phyloP scores from a whole-genome alignment of 306 rosid genomes.

The Erythrophleum fordii region DNA sequence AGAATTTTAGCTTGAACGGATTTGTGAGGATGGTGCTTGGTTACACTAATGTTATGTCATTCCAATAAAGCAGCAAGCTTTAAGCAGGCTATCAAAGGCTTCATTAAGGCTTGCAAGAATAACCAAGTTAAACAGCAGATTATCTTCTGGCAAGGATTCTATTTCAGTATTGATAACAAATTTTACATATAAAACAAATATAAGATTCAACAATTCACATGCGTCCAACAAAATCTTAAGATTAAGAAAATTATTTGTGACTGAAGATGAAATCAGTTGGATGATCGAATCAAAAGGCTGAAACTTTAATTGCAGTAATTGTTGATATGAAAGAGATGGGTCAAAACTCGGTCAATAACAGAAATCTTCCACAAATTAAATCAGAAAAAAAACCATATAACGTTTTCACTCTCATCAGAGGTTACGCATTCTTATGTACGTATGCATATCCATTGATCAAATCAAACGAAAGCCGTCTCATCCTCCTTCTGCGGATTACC shows the following conservation, averaged over 20 bases:
- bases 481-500: background rate
- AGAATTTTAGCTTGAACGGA: background rate
- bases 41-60: background rate
- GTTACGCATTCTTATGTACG: conserved; percentile 13
- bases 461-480: conserved; percentile 12
- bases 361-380: conserved; percentile 1
- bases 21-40: background rate
- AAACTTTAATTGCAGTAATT: conserved; percentile 9
- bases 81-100: background rate
- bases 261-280: background rate
- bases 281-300: background rate
- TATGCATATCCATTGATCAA: conserved; percentile 25
- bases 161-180: background rate
- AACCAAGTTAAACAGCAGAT: background rate
- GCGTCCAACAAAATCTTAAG: background rate
- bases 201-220: background rate
- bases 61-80: background rate
- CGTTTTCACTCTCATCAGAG: conserved; percentile 1
- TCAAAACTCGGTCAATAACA: background rate
- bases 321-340: background rate
- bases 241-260: background rate
- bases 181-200: background rate
- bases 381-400: background rate
- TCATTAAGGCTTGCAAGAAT: conserved; percentile 1
- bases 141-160: background rate